Conservation (phyloP, 768 basidiomycete species). For the Dioszegia crocea region DNA sequence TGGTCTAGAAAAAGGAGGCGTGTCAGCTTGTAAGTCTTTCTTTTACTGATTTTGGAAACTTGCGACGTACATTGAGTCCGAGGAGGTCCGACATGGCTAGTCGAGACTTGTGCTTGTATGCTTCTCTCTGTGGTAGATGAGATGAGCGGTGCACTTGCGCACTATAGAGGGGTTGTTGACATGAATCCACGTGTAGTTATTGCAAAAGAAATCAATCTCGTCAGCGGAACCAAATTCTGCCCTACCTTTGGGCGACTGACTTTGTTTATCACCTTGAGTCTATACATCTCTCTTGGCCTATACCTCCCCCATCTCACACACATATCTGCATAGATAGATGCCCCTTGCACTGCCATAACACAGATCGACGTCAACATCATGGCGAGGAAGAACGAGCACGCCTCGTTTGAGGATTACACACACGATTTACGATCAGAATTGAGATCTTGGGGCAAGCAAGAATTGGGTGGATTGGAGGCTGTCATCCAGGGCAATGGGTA, state of each 20-base stretch:
- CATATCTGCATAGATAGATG: background rate
- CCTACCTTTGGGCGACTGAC: background rate
- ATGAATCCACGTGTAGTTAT: conserved; percentile 14
- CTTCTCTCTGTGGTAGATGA: background rate
- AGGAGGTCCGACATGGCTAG: conserved; percentile 24
- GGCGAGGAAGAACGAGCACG: background rate
- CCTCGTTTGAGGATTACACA: conserved; percentile 31
- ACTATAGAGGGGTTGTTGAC: conserved; percentile 9
- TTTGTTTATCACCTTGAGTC: conserved; percentile 17
- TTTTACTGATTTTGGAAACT: background rate
- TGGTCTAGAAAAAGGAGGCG: conserved; percentile 38
- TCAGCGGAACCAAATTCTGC: conserved; percentile 3
- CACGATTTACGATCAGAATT: conserved; percentile 33
- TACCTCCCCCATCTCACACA: background rate
- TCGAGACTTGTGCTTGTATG: background rate
- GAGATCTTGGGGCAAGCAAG: conserved; percentile 21
- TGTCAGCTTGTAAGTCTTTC: conserved; percentile 14
- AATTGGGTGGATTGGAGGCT: conserved; percentile 31
- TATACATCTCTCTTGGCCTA: conserved; percentile 4
- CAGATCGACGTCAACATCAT: background rate
- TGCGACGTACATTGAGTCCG: conserved; percentile 16
- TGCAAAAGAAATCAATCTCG: background rate
- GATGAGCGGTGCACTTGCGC: too few species aligned
- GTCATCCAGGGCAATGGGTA: conserved; percentile 42
- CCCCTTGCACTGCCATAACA: background rate